Conservation (phyloP, 371 early-diverging fungal genomes). For the Mucor piriformis region DNA sequence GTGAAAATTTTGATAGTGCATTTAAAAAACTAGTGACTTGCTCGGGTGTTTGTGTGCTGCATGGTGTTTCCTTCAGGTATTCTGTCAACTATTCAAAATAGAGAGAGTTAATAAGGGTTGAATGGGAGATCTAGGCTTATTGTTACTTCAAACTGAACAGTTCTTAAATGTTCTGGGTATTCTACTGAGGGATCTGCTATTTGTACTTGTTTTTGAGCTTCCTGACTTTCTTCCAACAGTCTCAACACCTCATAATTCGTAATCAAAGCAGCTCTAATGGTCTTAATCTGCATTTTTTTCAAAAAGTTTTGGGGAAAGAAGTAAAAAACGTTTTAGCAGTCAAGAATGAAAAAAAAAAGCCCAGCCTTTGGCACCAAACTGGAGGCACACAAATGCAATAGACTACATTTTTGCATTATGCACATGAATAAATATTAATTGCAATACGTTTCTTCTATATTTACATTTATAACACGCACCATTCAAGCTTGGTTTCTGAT, state of each 20-base stretch:
- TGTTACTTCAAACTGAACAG: conserved; percentile 63
- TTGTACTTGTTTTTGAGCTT: conserved; percentile 40
- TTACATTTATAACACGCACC: too few species aligned
- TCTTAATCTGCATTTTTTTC: conserved; percentile 54
- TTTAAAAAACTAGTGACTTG: conserved; percentile 47
- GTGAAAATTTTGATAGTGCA: conserved; percentile 36
- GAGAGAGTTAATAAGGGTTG: background rate
- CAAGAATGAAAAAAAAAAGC: too few species aligned
- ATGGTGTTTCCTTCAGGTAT: conserved; percentile 51
- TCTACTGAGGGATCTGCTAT: conserved; percentile 27
- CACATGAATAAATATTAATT: too few species aligned
- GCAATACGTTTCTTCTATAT: too few species aligned
- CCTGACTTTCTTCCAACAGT: conserved; percentile 55
- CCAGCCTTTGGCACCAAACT: too few species aligned
- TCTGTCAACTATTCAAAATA: conserved; percentile 47
- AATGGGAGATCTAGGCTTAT: background rate
- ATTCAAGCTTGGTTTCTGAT: too few species aligned
- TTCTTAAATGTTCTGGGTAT: conserved; percentile 63
- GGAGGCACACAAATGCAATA: too few species aligned
- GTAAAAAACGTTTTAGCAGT: background rate
- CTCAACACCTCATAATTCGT: conserved; percentile 65
- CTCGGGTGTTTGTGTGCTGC: conserved; percentile 51
- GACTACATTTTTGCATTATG: too few species aligned
- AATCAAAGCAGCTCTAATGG: conserved; percentile 57
- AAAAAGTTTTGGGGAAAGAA: too few species aligned